Evolutionary conservation across 164 flowering plant genomes (phyloP).

Genomic region (Chimonanthus praecox): DNA sequence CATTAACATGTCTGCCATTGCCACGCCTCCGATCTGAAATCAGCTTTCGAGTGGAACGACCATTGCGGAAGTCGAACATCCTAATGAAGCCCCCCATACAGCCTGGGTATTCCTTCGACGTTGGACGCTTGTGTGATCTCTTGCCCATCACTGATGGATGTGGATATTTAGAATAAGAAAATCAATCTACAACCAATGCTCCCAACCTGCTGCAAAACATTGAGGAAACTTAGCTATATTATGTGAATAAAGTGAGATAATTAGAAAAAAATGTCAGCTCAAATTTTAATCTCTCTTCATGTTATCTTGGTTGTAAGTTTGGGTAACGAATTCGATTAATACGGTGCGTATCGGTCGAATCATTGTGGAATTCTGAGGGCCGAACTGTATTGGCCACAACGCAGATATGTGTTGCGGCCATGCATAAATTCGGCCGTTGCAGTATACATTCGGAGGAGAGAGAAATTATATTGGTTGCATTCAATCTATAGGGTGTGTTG

Average conservation of each 20-base stretch:
- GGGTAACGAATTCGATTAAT: too few species aligned
- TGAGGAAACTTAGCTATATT: not conserved
- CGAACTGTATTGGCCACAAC: too few species aligned
- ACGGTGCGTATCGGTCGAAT: too few species aligned
- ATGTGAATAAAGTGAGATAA: not conserved
- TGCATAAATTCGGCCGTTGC: too few species aligned
- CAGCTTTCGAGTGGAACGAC: slow-evolving; percentile 48
- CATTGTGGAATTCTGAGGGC: too few species aligned
- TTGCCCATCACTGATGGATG: slow-evolving; percentile 44
- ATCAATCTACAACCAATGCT: not conserved
- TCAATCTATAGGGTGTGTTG: too few species aligned
- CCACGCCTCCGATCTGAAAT: slow-evolving; percentile 46
- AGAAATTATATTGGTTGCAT: too few species aligned
- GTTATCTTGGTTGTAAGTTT: too few species aligned
- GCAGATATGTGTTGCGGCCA: too few species aligned
- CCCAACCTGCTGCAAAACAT: not conserved
- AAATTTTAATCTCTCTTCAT: too few species aligned
- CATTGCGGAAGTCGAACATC: slow-evolving; percentile 66
- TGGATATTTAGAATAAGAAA: not conserved
- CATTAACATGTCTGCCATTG: slow-evolving; percentile 27
- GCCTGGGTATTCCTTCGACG: slow-evolving; percentile 42
- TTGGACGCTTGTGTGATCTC: slow-evolving; percentile 36
- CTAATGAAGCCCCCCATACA: slow-evolving; percentile 76
- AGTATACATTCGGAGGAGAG: too few species aligned
- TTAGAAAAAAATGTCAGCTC: not conserved